Conservation (phyloP, 1,284 basidiomycete species). For the Marasmius sp. region DNA sequence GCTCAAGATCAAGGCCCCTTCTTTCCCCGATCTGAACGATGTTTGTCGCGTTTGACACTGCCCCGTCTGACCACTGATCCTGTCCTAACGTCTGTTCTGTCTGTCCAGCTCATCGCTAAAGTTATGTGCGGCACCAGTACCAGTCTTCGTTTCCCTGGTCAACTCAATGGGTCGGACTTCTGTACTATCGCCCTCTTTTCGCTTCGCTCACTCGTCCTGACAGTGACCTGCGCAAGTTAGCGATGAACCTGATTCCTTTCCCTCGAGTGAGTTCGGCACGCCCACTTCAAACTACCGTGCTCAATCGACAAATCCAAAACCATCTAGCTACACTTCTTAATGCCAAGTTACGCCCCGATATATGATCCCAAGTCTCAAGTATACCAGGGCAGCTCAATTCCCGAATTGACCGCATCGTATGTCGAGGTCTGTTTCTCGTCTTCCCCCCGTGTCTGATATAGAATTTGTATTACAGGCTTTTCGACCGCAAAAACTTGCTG, state of each 20-base stretch:
- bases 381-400: conserved; percentile 63
- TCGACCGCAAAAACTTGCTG: conserved; percentile 78
- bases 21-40: conserved; percentile 77
- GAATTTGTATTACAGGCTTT: conserved; percentile 52
- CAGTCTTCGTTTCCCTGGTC: conserved; percentile 90
- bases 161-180: conserved; percentile 75
- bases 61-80: conserved; percentile 17
- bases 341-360: conserved; percentile 86
- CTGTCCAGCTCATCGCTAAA: conserved; percentile 65
- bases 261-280: conserved; percentile 64
- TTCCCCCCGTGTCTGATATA: not conserved
- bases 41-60: conserved; percentile 39
- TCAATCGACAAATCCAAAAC: not conserved
- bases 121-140: conserved; percentile 93
- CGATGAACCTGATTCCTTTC: conserved; percentile 92
- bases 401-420: conserved; percentile 71
- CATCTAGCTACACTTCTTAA: conserved; percentile 82
- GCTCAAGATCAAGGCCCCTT: conserved; percentile 71
- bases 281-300: not conserved
- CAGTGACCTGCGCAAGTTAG: conserved; percentile 91
- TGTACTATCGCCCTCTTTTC: not conserved
- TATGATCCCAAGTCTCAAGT: conserved; percentile 60
- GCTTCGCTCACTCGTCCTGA: conserved; percentile 2
- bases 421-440: conserved; percentile 15
- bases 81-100: conserved; percentile 4